Conservation (phyloP, 805 yeast genomes). For the Ogataea haglerorum region DNA sequence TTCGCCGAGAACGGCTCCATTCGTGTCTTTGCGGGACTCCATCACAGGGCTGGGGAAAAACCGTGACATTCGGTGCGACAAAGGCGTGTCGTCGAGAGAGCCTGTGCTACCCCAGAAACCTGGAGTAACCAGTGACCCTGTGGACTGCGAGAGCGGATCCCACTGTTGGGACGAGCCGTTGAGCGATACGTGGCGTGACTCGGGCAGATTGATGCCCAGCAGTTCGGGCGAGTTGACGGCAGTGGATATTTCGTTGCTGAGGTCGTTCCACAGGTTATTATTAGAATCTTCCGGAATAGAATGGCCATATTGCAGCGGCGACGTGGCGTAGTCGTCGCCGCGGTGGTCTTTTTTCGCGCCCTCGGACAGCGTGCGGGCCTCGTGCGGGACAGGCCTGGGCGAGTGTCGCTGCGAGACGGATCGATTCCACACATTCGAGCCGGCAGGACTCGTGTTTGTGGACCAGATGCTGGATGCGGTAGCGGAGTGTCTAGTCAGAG, state of each 20-base stretch:
- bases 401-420: constrained; percentile 5
- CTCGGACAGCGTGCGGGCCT: constrained; percentile 6
- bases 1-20: constrained; percentile 7
- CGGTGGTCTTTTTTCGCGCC: constrained; percentile 1
- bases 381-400: constrained; percentile 5
- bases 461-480: constrained; percentile 6
- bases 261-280: constrained; percentile 20
- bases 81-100: constrained; percentile 24
- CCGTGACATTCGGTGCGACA: constrained; percentile 29
- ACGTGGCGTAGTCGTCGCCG: neutral
- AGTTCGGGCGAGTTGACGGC: constrained; percentile 6
- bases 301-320: constrained; percentile 8
- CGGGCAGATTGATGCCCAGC: neutral
- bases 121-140: constrained; percentile 24
- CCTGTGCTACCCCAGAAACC: constrained; percentile 24
- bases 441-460: constrained; percentile 7
- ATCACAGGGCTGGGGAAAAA: constrained; percentile 35
- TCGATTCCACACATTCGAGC: constrained; percentile 8
- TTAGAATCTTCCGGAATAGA: neutral
- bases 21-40: constrained; percentile 22
- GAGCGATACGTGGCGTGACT: neutral
- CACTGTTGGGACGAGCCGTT: neutral
- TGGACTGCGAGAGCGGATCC: constrained; percentile 7
- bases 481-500: constrained; percentile 9
- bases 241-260: constrained; percentile 11